Evolutionary conservation across 2,329 filamentous ascomycete species (phyloP).

Genomic region (Stagonosporopsis chrysanthemi): DNA sequence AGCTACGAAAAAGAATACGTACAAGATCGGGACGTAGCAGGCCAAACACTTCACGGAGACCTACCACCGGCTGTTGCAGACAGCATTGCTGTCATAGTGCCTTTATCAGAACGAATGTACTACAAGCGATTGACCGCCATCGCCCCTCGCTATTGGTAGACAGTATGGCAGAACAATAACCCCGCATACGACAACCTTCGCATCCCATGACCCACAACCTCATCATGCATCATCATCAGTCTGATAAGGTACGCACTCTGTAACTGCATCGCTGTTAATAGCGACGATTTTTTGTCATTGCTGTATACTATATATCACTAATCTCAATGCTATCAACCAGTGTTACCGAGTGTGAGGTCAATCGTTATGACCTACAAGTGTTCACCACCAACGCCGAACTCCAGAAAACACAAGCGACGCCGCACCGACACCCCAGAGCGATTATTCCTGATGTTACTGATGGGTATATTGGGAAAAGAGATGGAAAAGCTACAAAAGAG

Average conservation of each 20-base stretch:
- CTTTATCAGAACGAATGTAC: constrained; percentile 5
- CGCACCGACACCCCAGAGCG: constrained; percentile 22
- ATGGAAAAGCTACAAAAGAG: constrained; percentile 17
- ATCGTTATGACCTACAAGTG: constrained; percentile 10
- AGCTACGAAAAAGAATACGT: constrained; percentile 3
- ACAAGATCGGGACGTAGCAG: constrained; percentile 3
- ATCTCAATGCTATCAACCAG: constrained; percentile 19
- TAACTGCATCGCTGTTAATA: constrained; percentile 6
- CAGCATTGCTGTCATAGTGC: not conserved
- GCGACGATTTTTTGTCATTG: constrained; percentile 8
- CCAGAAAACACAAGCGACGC: constrained; percentile 2
- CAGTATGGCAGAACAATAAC: constrained; percentile 19
- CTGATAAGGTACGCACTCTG: constrained; percentile 19
- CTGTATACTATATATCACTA: constrained; percentile 45
- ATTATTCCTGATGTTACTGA: constrained; percentile 24
- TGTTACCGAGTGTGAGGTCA: constrained; percentile 12
- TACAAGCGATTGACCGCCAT: constrained; percentile 12
- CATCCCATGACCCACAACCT: constrained; percentile 18
- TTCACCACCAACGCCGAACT: constrained; percentile 21
- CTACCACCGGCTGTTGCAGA: not conserved
- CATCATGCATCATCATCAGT: constrained; percentile 20
- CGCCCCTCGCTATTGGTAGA: constrained; percentile 25
- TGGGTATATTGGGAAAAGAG: constrained; percentile 25
- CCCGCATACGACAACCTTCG: constrained; percentile 19
- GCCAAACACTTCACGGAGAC: not conserved